phyloP scores from a whole-genome alignment of 306 rosid species.

The Rubus idaeus region DNA sequence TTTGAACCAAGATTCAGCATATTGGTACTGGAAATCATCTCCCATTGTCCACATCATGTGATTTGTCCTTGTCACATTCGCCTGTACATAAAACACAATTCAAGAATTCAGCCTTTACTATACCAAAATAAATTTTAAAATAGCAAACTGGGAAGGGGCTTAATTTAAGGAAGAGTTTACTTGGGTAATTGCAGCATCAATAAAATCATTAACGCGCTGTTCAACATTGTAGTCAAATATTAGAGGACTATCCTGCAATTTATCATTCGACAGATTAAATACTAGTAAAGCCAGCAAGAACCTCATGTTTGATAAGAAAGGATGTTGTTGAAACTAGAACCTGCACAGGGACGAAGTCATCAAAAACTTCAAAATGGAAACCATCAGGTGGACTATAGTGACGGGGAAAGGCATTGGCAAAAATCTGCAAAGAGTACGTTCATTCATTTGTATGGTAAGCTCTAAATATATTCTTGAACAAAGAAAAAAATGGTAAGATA shows the following conservation, averaged over 20 bases:
- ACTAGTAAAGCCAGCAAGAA: conserved; percentile 6
- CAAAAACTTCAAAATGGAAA: conserved; percentile 66
- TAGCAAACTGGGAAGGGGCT: not conserved
- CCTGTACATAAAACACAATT: conserved; percentile 41
- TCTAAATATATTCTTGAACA: not conserved
- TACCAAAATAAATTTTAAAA: not conserved
- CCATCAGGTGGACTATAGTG: conserved; percentile 72
- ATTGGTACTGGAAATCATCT: conserved; percentile 85
- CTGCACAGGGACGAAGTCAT: conserved; percentile 55
- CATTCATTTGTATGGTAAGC: conserved; percentile 13
- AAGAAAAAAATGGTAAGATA: not conserved
- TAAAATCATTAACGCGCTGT: conserved; percentile 62
- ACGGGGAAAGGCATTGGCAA: conserved; percentile 75
- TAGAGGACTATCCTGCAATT: conserved; percentile 74
- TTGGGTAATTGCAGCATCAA: conserved; percentile 49
- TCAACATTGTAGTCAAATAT: conserved; percentile 65
- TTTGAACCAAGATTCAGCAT: conserved; percentile 91
- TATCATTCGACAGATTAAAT: conserved; percentile 19
- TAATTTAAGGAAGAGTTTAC: conserved; percentile 35
- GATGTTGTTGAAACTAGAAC: conserved; percentile 32
- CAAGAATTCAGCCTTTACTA: conserved; percentile 7
- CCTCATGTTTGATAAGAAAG: not conserved
- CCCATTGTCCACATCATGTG: conserved; percentile 99
- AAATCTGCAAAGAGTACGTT: conserved; percentile 47
- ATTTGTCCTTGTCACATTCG: conserved; percentile 76